Base-by-base conservation (phyloP, 1,284 basidiomycete species). In the Trametes sp. region DNA sequence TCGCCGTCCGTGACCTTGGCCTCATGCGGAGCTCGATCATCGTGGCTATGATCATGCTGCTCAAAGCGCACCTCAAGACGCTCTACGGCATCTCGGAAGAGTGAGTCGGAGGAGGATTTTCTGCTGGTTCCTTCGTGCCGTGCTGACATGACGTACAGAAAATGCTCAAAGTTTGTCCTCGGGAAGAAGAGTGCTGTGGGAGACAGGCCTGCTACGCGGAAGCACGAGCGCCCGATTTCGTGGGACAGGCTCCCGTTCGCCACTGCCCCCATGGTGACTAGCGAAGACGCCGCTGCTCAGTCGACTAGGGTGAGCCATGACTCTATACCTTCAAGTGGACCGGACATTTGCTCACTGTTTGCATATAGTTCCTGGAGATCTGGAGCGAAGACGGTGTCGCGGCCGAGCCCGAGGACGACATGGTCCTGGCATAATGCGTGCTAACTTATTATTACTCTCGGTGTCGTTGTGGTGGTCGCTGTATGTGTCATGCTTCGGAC, bases 111-210 rank as follows among this genome's bases (percentile, higher is more conserved):
- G n/a, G 57, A 31, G 0, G 23, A 19, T 31, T 6, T 33, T 9
- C 4, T 42, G 45, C n/a, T 33, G 44, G 8, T 14, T 31, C n/a
- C n/a, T n/a, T n/a, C n/a, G n/a, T n/a, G n/a, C n/a, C n/a, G n/a
- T n/a, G 35, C 41, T 61, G 19, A 56, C 29, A 35, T 2, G 11
- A 21, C 19, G 11, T 21, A 11, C 64, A 96, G 94, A 55, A 97
- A 96, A 91, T 94, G 94, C 70, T 82, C 85, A 42, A 96, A 95
- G 76, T 95, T 92, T 71, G 82, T 88, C 2, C 76, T 88, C 4
- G 92, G 92, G 24, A 97, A 96, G 83, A 97, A 96, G 77, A 92
- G 87, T 57, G 85, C 90, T 0, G 72, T 90, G 4, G 95, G 94
- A 1, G 95, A 98, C 74, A 91, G 88, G 72, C 83, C 92, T n/a